Conservation (phyloP, 202 grass and related monocot genomes). For the Brachypodium distachyon region DNA sequence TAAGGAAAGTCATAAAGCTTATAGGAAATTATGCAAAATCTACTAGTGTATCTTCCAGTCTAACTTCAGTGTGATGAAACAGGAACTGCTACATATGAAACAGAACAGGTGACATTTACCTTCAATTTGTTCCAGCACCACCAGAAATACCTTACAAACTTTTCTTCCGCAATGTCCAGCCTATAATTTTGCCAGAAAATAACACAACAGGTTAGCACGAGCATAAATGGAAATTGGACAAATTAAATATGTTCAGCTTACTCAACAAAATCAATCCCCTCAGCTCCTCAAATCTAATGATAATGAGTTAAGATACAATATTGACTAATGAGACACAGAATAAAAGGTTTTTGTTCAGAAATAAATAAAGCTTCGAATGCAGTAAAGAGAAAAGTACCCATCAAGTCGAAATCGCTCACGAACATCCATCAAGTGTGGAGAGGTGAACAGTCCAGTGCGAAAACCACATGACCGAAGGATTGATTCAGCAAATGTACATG, state of each 20-base stretch:
- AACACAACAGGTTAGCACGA: conserved; percentile 6
- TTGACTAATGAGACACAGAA: neutral
- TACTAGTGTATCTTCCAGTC: conserved; percentile 7
- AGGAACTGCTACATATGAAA: neutral
- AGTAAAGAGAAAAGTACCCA: conserved; percentile 50
- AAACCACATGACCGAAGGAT: conserved; percentile 92
- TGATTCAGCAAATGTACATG: conserved; percentile 80
- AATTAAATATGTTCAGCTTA: neutral
- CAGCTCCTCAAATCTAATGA: neutral
- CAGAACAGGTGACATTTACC: conserved; percentile 34
- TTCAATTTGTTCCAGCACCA: conserved; percentile 95
- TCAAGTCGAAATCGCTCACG: conserved; percentile 67
- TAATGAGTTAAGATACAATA: neutral
- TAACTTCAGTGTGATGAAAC: neutral
- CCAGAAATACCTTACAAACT: conserved; percentile 94
- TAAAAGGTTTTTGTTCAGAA: neutral
- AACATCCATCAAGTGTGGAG: conserved; percentile 87
- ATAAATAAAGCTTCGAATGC: neutral
- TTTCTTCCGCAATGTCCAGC: conserved; percentile 79
- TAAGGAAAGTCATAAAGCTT: neutral
- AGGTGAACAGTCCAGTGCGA: conserved; percentile 82
- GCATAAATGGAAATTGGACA: neutral
- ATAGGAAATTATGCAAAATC: neutral
- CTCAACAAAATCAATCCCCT: neutral
- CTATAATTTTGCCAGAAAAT: conserved; percentile 35